Evolutionary conservation across 768 basidiomycete species (phyloP).

Genomic region (Trametes maxima): DNA sequence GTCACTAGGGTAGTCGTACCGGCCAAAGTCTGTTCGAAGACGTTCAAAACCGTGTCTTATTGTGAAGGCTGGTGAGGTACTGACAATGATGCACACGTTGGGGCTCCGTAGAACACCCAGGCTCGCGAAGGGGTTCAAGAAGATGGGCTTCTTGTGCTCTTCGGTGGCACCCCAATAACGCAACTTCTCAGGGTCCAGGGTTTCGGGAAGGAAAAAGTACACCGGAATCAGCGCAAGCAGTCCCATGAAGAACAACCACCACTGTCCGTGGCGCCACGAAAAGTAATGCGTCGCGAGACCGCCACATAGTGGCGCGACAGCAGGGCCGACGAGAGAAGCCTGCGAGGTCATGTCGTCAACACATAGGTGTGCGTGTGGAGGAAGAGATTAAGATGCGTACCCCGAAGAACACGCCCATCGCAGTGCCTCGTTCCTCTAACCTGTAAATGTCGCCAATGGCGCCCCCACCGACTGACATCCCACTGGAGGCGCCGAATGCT

Average conservation of each 20-base stretch:
- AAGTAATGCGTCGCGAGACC: slow-evolving; percentile 59
- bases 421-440: slow-evolving; percentile 60
- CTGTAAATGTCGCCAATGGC: slow-evolving; percentile 69
- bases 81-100: slow-evolving; percentile 55
- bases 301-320: slow-evolving; percentile 61
- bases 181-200: slow-evolving; percentile 57
- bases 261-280: slow-evolving; percentile 69
- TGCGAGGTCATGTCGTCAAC: slow-evolving; percentile 22
- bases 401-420: slow-evolving; percentile 60
- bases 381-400: slow-evolving; percentile 32
- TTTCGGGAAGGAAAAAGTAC: slow-evolving; percentile 60
- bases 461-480: slow-evolving; percentile 56
- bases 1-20: slow-evolving; percentile 32
- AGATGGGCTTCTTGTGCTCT: slow-evolving; percentile 31
- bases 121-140: slow-evolving; percentile 61
- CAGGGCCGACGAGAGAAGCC: slow-evolving; percentile 59
- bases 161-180: slow-evolving; percentile 40
- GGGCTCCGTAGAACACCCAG: slow-evolving; percentile 59
- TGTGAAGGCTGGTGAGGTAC: slow-evolving; percentile 25
- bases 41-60: not conserved
- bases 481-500: slow-evolving; percentile 62
- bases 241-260: slow-evolving; percentile 44
- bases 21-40: slow-evolving; percentile 45
- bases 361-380: not conserved
- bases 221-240: slow-evolving; percentile 44